Conservation (phyloP, 352 stramenopile genomes). For the Pythium volutum region DNA sequence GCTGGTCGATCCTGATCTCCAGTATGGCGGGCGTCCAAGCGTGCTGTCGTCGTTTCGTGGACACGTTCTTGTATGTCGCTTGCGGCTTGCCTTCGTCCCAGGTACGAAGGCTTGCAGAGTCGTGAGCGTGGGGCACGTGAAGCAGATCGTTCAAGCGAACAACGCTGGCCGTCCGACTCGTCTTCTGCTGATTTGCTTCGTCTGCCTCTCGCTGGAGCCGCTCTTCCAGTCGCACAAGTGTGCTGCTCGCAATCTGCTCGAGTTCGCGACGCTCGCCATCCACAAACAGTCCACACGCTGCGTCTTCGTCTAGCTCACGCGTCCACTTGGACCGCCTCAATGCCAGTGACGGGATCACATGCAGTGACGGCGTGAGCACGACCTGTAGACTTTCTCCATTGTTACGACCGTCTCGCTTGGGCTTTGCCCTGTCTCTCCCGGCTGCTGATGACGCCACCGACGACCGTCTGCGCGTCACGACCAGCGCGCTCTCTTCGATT, state of each 20-base stretch:
- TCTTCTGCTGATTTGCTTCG: not conserved
- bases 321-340: conserved; percentile 33
- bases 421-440: not conserved
- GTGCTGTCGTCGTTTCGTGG: not conserved
- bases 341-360: conserved; percentile 22
- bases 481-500: conserved; percentile 17
- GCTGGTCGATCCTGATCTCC: conserved; percentile 47
- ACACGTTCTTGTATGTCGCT: too few relatives aligned
- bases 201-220: conserved; percentile 35
- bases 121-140: not conserved
- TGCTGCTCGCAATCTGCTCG: conserved; percentile 39
- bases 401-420: not conserved
- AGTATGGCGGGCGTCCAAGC: conserved; percentile 25
- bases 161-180: not conserved
- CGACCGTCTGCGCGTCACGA: conserved; percentile 20
- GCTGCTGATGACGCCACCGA: conserved; percentile 7
- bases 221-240: conserved; percentile 52
- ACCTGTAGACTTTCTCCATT: not conserved
- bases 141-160: conserved; percentile 23
- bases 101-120: not conserved
- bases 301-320: conserved; percentile 40
- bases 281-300: conserved; percentile 45
- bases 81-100: not conserved
- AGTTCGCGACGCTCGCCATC: conserved; percentile 36
- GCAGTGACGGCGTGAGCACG: conserved; percentile 17